These are phyloP conservation scores for Auricularia heimuer DNA, from an alignment of 768 basidiomycete genomes.

Conservation along the genomic window DNA sequence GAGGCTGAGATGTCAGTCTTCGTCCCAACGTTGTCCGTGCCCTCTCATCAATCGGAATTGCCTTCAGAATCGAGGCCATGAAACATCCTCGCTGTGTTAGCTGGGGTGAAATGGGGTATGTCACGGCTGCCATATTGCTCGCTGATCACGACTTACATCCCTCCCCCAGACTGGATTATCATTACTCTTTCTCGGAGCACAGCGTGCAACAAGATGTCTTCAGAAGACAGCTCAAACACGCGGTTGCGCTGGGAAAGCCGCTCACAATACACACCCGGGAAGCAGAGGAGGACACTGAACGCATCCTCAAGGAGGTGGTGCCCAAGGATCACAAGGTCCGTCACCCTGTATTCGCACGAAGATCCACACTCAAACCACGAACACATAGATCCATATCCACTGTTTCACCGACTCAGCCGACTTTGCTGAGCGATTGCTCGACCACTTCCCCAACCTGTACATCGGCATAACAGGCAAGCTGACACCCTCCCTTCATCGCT, in stretches of 20 bases:
- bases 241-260: slow-evolving; percentile 61
- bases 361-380: no score
- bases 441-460: slow-evolving; percentile 70
- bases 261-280: slow-evolving; percentile 82
- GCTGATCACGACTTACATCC: background rate
- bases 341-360: no score
- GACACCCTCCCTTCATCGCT: background rate
- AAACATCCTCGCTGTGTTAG: slow-evolving; percentile 73
- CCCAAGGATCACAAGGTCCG: slow-evolving; percentile 59
- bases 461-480: slow-evolving; percentile 68
- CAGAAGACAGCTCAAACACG: slow-evolving; percentile 53
- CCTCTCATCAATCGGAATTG: slow-evolving; percentile 1
- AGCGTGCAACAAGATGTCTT: slow-evolving; percentile 59
- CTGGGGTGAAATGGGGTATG: slow-evolving; percentile 73
- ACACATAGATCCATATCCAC: slow-evolving; percentile 65
- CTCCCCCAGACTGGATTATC: slow-evolving; percentile 48
- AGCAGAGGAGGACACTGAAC: slow-evolving; percentile 73
- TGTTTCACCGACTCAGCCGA: slow-evolving; percentile 79
- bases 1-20: slow-evolving; percentile 55
- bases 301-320: slow-evolving; percentile 66
- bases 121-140: background rate
- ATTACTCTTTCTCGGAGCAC: slow-evolving; percentile 70
- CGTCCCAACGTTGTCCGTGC: background rate
- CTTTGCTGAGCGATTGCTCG: slow-evolving; percentile 60
- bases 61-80: slow-evolving; percentile 58